These are phyloP conservation scores for Spatholobus suberectus DNA, from an alignment of 306 rosid genomes.

Conservation along the genomic window DNA sequence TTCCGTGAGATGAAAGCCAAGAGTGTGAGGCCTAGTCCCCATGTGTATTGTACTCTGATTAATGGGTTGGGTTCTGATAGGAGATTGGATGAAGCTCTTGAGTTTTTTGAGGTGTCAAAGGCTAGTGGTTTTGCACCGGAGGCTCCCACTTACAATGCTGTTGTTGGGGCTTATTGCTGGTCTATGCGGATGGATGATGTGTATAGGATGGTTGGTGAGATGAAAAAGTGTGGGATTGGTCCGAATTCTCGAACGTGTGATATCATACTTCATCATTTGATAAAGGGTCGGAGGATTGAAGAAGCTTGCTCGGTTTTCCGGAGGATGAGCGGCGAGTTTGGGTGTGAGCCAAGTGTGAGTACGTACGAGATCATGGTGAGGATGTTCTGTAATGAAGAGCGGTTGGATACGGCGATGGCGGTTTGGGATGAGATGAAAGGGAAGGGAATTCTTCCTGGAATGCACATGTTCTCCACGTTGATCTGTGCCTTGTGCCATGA, in stretches of 20 bases:
- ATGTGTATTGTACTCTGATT: conserved; percentile 78
- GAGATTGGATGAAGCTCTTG: conserved; percentile 76
- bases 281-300: conserved; percentile 59
- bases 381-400: conserved; percentile 76
- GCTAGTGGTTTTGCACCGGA: conserved; percentile 62
- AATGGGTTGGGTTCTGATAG: conserved; percentile 79
- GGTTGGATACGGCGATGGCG: conserved; percentile 63
- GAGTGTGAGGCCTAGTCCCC: conserved; percentile 68
- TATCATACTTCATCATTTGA: conserved; percentile 71
- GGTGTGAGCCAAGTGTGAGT: conserved; percentile 75
- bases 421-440: conserved; percentile 81
- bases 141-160: conserved; percentile 81
- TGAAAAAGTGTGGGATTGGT: conserved; percentile 67
- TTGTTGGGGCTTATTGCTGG: conserved; percentile 89
- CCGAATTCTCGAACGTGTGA: conserved; percentile 82
- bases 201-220: conserved; percentile 60
- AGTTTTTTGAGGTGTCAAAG: conserved; percentile 62
- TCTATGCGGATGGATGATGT: conserved; percentile 63
- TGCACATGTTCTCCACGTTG: conserved; percentile 84
- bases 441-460: conserved; percentile 74
- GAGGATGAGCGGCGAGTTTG: conserved; percentile 59
- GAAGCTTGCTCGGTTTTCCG: conserved; percentile 72
- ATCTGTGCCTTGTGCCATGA: conserved; percentile 65
- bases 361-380: conserved; percentile 77
- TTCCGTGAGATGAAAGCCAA: conserved; percentile 66